Conservation (phyloP, 306 rosid genomes). For the Arachis hypogaea region DNA sequence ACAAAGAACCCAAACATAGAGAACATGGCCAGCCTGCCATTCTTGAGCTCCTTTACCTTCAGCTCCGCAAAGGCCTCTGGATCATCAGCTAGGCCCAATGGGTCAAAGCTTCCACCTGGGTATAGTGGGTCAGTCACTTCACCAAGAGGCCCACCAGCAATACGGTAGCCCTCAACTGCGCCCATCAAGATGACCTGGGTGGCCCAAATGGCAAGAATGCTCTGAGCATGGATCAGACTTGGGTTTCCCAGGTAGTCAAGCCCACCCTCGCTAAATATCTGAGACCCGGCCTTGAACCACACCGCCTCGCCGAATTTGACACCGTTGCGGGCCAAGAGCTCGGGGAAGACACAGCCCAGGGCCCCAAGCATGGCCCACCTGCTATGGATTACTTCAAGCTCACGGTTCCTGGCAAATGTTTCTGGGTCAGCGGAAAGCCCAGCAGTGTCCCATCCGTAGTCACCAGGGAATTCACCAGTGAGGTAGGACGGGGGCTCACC, state of each 20-base stretch:
- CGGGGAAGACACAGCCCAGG: slow-evolving; percentile 29
- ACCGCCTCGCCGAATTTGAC: slow-evolving; percentile 35
- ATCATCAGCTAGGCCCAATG: slow-evolving; percentile 34
- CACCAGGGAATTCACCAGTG: slow-evolving; percentile 3
- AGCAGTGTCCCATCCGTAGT: slow-evolving; percentile 7
- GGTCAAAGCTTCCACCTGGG: slow-evolving; percentile 26
- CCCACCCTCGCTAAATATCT: slow-evolving; percentile 39
- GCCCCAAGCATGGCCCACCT: slow-evolving; percentile 42
- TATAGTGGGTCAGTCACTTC: slow-evolving; percentile 39
- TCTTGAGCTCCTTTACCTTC: slow-evolving; percentile 37
- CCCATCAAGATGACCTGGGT: slow-evolving; percentile 29
- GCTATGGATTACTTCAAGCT: slow-evolving; percentile 26
- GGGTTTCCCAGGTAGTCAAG: slow-evolving; percentile 39
- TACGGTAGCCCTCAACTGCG: slow-evolving; percentile 32
- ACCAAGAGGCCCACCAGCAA: slow-evolving; percentile 42
- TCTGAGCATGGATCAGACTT: slow-evolving; percentile 33
- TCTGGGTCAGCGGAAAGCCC: slow-evolving; percentile 17
- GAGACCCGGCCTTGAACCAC: slow-evolving; percentile 42
- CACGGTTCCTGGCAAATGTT: not conserved
- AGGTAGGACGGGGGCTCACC: slow-evolving; percentile 4
- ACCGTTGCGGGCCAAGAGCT: slow-evolving; percentile 38
- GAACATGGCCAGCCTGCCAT: slow-evolving; percentile 39
- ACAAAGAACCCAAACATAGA: slow-evolving; percentile 39
- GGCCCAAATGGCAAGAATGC: slow-evolving; percentile 40
- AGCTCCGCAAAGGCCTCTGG: slow-evolving; percentile 38